A percentile compares a stretch with the other conserved stretches of the same genome.
Evolutionary conservation across 1,139 yeast genomes (phyloP).

Genomic region (Hansenula anomala): DNA sequence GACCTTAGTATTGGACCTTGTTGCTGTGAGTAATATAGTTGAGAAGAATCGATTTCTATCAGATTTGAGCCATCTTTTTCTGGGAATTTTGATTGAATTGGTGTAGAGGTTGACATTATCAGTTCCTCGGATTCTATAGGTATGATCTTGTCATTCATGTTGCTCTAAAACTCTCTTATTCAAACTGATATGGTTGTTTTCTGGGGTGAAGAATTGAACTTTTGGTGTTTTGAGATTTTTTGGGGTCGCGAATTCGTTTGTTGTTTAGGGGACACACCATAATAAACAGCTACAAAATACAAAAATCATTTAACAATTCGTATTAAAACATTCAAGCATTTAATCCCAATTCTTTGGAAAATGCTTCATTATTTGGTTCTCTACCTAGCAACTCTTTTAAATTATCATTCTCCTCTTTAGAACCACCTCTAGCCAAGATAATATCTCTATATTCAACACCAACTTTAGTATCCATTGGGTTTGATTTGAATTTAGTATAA

Average conservation of each 20-base stretch:
- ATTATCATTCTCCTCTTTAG: slow-evolving; percentile 61
- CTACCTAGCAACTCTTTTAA: slow-evolving; percentile 69
- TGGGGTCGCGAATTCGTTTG: too few species aligned
- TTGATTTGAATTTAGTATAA: slow-evolving; percentile 60
- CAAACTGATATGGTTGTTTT: too few species aligned
- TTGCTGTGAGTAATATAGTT: not conserved
- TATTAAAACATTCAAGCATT: not conserved
- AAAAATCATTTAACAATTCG: too few species aligned
- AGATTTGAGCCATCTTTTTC: not conserved
- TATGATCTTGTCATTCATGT: not conserved
- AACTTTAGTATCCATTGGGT: slow-evolving; percentile 58
- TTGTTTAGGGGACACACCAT: too few species aligned
- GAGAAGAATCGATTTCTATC: not conserved
- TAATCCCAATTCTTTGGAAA: slow-evolving; percentile 56
- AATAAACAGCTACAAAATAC: too few species aligned
- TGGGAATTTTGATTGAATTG: not conserved
- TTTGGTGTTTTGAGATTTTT: too few species aligned
- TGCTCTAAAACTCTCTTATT: not conserved
- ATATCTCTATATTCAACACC: slow-evolving; percentile 70
- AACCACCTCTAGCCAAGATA: slow-evolving; percentile 68
- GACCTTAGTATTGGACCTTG: slow-evolving; percentile 1
- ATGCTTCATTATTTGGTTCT: slow-evolving; percentile 67
- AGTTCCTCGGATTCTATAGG: too few species aligned
- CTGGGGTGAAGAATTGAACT: not conserved
- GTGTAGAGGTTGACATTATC: not conserved